These are phyloP conservation scores for Lodderomyces margitis DNA, from an alignment of 1,139 yeast genomes.

Conservation along the genomic window DNA sequence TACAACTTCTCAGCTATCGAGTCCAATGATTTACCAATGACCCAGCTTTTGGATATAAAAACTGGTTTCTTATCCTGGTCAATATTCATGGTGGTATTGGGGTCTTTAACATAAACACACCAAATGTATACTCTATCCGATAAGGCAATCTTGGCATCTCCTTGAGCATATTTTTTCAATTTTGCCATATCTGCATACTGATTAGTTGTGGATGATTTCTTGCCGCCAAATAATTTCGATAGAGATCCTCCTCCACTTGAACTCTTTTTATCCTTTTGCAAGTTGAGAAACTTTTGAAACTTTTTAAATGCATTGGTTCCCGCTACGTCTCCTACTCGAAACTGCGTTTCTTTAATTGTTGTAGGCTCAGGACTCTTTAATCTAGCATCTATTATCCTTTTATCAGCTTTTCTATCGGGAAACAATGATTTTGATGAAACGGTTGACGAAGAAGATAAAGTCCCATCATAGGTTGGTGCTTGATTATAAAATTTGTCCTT, in stretches of 20 bases:
- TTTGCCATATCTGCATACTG: slow-evolving; percentile 23
- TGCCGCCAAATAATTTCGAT: slow-evolving; percentile 18
- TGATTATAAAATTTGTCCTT: slow-evolving; percentile 16
- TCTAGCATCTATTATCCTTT: slow-evolving; percentile 26
- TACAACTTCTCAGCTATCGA: slow-evolving; percentile 54
- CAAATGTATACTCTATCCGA: slow-evolving; percentile 63
- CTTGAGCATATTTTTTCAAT: slow-evolving; percentile 58
- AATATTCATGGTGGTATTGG: slow-evolving; percentile 29
- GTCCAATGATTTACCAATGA: slow-evolving; percentile 78
- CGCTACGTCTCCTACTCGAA: slow-evolving; percentile 32
- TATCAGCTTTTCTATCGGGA: slow-evolving; percentile 52
- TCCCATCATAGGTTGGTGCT: not conserved
- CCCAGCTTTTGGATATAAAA: slow-evolving; percentile 63
- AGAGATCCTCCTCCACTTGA: slow-evolving; percentile 11
- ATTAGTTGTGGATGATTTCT: slow-evolving; percentile 5
- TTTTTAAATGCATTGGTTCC: slow-evolving; percentile 43
- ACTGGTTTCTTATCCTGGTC: slow-evolving; percentile 37
- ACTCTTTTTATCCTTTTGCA: slow-evolving; percentile 23
- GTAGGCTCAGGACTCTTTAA: slow-evolving; percentile 25
- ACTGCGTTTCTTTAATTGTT: slow-evolving; percentile 22
- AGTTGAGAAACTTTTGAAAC: slow-evolving; percentile 42
- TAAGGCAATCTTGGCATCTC: slow-evolving; percentile 57
- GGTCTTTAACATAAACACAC: slow-evolving; percentile 43
- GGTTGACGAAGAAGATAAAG: slow-evolving; percentile 6
- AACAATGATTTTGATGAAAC: slow-evolving; percentile 47